Base-by-base conservation (phyloP, 495 filamentous ascomycete species). In the Hypoxylon lienhwacheense region DNA sequence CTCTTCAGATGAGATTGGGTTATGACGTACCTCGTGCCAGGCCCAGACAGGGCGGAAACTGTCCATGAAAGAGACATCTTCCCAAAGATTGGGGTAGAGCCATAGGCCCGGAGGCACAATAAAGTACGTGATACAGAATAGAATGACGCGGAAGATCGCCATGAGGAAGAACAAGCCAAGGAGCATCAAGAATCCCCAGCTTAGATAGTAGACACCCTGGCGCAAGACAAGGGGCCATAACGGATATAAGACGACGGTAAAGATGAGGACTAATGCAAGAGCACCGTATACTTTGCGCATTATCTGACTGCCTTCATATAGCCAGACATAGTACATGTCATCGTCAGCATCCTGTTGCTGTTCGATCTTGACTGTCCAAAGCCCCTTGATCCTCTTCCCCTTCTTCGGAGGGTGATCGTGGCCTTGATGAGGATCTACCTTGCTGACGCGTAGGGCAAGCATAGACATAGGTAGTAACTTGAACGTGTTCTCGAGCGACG, bases 61-160 rank as follows among this genome's bases (percentile, higher is more conserved):
- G 55, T 99, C 95, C 65, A 97, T 86, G 72, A 99, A 97, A 5
- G 92, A 93, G 34, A 99, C 95, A 67, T 99, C 95, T 71, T 97
- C 95, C 73, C 97, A 99, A 15, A 99, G 70, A 66, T 99, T 99
- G 35, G 95, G 95, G 77, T 90, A 99, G 35, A 99, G 78, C 95
- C 95, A 99, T 21, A 99, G 77, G 55, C 95, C 95, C 1, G 92
- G 93, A 10, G 90, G 78, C 7, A 83, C 79, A 5, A 81, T 77
- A 65, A 97, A 92, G 61, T 95, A 88, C 7, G 95, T 97, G 66
- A 92, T 71, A 61, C 86, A 86, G 74, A 97, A 99, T n/a, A 99
- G 74, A 44, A 97, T 95, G 15, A 97, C 77, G 46, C 95, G 82
- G 81, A 97, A 89, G 59, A 99, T 92, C 0, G 92, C 85, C 92